Percentiles rank a stretch among this genome's conserved stretches.
Conservation (phyloP, 208 protist genomes). For the Leishmania guyanensis region DNA sequence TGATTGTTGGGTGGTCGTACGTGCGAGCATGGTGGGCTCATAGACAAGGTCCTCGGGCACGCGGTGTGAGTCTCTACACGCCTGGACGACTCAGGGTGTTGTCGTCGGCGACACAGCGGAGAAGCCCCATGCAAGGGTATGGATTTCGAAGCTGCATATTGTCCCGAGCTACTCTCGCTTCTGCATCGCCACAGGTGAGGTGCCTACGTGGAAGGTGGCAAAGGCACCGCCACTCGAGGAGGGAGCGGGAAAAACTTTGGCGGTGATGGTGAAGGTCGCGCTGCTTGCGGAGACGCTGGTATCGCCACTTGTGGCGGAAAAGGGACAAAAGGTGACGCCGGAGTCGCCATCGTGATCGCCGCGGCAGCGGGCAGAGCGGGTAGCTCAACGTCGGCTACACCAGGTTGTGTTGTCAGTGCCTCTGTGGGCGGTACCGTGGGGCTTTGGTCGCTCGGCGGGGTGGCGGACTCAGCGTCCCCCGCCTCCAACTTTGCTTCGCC, state of each 20-base stretch:
- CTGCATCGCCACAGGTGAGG: background rate
- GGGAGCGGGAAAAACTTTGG: background rate
- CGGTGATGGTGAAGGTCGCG: constrained; percentile 1
- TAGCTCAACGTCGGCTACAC: background rate
- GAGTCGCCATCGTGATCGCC: background rate
- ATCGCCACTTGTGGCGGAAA: constrained; percentile 4
- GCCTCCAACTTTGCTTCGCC: background rate
- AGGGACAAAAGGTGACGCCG: background rate
- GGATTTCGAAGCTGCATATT: background rate
- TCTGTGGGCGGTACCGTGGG: background rate
- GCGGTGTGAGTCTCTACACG: background rate
- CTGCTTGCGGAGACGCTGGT: background rate
- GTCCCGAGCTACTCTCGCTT: background rate
- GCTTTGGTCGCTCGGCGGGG: background rate
- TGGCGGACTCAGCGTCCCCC: background rate
- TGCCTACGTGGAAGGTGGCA: background rate
- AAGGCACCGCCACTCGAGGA: background rate
- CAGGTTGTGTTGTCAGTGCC: background rate
- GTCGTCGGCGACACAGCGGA: background rate
- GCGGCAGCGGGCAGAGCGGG: background rate
- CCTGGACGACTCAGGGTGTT: background rate
- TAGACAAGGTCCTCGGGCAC: too few relatives aligned
- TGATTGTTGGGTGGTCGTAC: background rate
- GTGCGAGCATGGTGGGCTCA: background rate
- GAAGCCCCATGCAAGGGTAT: background rate